Conservation (phyloP, 2,329 filamentous ascomycete genomes). For the Aspergillus aculeatus region DNA sequence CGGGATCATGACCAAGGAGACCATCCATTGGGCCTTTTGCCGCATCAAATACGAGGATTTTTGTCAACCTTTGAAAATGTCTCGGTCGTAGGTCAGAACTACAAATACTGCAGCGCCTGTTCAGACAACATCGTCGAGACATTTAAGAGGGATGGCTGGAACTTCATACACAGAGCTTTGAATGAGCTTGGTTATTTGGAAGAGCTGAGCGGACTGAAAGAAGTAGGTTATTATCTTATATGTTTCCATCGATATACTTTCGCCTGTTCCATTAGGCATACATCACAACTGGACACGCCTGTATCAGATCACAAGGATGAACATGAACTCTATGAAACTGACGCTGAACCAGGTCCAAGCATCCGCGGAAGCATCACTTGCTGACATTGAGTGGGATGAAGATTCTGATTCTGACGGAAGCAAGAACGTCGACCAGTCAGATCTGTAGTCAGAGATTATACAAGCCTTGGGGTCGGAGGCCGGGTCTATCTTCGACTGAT, state of each 20-base stretch:
- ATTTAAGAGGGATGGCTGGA: constrained; percentile 58
- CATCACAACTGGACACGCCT: neutral
- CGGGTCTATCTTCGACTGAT: constrained; percentile 62
- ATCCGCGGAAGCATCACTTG: constrained; percentile 46
- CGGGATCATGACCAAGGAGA: constrained; percentile 35
- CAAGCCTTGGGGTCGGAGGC: constrained; percentile 28
- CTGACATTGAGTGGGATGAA: constrained; percentile 48
- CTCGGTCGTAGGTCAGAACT: constrained; percentile 56
- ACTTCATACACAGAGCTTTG: constrained; percentile 59
- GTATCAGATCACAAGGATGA: neutral
- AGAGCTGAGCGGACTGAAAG: constrained; percentile 60
- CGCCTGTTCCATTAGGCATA: constrained; percentile 3
- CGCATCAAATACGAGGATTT: constrained; percentile 64
- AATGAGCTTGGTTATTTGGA: constrained; percentile 64
- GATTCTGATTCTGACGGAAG: constrained; percentile 40
- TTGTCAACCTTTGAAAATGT: constrained; percentile 60
- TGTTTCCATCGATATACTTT: constrained; percentile 20
- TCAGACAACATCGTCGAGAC: constrained; percentile 54
- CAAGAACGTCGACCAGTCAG: constrained; percentile 14
- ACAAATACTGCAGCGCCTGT: constrained; percentile 63
- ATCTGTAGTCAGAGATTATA: neutral
- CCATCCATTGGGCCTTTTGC: constrained; percentile 54
- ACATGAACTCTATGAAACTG: constrained; percentile 12
- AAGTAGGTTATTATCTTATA: constrained; percentile 37
- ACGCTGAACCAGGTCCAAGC: constrained; percentile 42